Percentiles rank a stretch among this genome's conserved stretches.
These are phyloP conservation scores for Miscanthus lutarioriparius DNA, from an alignment of 176 grass and related monocot genomes.

Conservation along the genomic window DNA sequence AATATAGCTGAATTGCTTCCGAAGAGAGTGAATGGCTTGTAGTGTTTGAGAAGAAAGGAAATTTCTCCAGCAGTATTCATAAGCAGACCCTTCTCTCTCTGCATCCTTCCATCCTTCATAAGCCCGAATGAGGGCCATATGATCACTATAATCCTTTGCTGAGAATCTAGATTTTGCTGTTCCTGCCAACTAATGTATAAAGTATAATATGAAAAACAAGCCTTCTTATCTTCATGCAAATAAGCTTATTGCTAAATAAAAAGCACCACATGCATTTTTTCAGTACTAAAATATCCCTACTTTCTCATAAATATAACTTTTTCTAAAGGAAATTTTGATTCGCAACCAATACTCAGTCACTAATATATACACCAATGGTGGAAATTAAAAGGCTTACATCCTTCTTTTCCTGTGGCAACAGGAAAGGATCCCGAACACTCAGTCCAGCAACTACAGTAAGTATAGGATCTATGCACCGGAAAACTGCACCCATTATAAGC, in stretches of 20 bases:
- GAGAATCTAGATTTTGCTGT: slow-evolving; percentile 97
- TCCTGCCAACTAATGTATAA: slow-evolving; percentile 75
- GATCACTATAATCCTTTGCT: slow-evolving; percentile 96
- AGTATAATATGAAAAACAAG: slow-evolving; percentile 25
- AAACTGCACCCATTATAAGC: slow-evolving; percentile 98
- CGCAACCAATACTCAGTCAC: background rate
- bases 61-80: slow-evolving; percentile 98
- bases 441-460: slow-evolving; percentile 86
- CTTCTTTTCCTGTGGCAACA: slow-evolving; percentile 93
- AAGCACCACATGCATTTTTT: background rate
- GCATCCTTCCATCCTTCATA: slow-evolving; percentile 99
- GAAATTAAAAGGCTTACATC: slow-evolving; percentile 66
- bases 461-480: slow-evolving; percentile 88
- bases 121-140: slow-evolving; percentile 95
- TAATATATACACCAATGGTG: slow-evolving; percentile 12
- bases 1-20: slow-evolving; percentile 94
- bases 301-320: slow-evolving; percentile 8
- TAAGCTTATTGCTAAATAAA: background rate
- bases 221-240: slow-evolving; percentile 18
- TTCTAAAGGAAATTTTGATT: background rate
- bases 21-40: slow-evolving; percentile 90
- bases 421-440: slow-evolving; percentile 90
- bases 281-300: background rate
- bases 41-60: slow-evolving; percentile 94
- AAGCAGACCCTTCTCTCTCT: slow-evolving; percentile 88